Evolutionary conservation across 495 filamentous ascomycete genomes (phyloP), one percentile per base, ranked within the genome.

Genomic region (Penicillium odoratum): DNA sequence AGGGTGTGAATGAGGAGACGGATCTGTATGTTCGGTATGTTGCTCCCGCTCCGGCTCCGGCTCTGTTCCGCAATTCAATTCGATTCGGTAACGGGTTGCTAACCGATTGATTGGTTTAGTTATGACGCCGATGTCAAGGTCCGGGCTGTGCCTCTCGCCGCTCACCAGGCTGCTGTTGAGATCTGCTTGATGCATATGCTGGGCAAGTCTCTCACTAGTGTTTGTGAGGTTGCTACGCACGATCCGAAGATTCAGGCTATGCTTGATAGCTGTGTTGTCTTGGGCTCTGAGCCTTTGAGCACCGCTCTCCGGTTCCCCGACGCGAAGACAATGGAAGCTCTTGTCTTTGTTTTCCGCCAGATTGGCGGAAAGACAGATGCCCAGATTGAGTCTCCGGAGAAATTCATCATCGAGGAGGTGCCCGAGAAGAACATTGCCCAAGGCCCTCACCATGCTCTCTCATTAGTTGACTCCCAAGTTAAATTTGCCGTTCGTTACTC

Each of bases 401-500:
- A 25, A 15, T 47, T 62, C 33, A 48, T 56, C 29, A 3, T 48
- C 16, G 48, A 55, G n/a, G 26, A 44, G 54, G 59, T 42, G 51
- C 59, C 52, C 59, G 54, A 47, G 51, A 65, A 61, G 40, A 57
- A 45, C 21, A 69, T 38, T 25, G 30, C 30, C 16, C 60, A 65
- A 40, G 61, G 25, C 31, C n/a, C 66, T 21, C 67, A 63, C 60
- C 56, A 67, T 30, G 46, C 57, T 16, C 72, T 86, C 5, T 70
- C 83, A 7, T 60, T 95, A 42, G 67, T 69, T 13, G 81, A 91
- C 56, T 77, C 78, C 4, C 67, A 70, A 8, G 64, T 89, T 61
- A 91, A 90, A 66, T 93, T 93, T 74, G 84, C 84, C 58, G 88
- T 93, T 78, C 71, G 88, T 83, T 10, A 49, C 53, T 28, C 18